These are phyloP conservation scores for Ganoderma sinense DNA, from an alignment of 1,284 basidiomycete species.

Conservation along the genomic window DNA sequence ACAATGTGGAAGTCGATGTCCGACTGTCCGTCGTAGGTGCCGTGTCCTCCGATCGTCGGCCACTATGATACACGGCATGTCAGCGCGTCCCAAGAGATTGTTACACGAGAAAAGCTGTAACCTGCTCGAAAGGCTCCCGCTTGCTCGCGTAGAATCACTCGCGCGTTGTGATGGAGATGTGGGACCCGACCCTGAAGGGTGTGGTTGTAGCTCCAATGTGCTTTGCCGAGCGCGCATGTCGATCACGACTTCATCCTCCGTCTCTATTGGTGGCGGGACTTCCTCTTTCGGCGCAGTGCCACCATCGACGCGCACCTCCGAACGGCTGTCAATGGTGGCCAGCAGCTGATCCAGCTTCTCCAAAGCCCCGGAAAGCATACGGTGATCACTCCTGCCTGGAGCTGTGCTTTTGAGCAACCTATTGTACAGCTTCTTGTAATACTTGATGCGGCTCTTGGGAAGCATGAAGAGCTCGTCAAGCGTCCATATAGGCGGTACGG, in stretches of 20 bases:
- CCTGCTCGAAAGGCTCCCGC: constrained; percentile 60
- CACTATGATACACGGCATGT: constrained; percentile 44
- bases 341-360: constrained; percentile 84
- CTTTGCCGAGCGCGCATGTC: constrained; percentile 53
- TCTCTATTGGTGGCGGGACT: constrained; percentile 39
- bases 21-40: constrained; percentile 60
- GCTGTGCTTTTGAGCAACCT: constrained; percentile 89
- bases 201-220: constrained; percentile 31
- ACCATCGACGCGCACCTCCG: constrained; percentile 50
- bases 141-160: constrained; percentile 38
- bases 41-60: constrained; percentile 67
- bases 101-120: constrained; percentile 42
- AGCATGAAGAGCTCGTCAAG: constrained; percentile 89
- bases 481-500: constrained; percentile 72
- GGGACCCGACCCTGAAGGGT: constrained; percentile 8
- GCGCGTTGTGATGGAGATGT: constrained; percentile 32
- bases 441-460: constrained; percentile 85
- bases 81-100: neutral
- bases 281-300: constrained; percentile 33
- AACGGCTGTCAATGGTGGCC: constrained; percentile 69
- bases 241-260: constrained; percentile 61
- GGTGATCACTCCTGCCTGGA: constrained; percentile 89
- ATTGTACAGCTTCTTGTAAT: constrained; percentile 93
- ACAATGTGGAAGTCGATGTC: constrained; percentile 55
- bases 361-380: constrained; percentile 81